Base-by-base conservation (phyloP, 2,329 filamentous ascomycete species). In the Ceratocystis destructans region DNA sequence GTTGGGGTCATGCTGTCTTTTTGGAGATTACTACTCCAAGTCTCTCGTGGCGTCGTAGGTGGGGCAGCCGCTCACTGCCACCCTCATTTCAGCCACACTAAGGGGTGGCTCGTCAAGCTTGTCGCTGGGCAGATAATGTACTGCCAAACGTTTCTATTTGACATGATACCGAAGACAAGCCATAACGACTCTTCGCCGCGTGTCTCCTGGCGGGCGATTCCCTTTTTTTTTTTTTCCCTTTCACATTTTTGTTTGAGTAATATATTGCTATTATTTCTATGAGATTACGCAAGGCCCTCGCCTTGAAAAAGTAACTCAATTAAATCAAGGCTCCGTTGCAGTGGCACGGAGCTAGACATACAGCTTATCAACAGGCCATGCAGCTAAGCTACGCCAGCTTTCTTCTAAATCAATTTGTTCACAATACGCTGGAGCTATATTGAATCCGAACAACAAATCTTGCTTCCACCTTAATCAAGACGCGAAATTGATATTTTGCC, bases 1-100 rank as follows among this genome's bases (percentile, higher is more conserved):
- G 62, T 64, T 67, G 62, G 62, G 66, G 66, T 67, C 28, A 61
- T n/a, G 0, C 5, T 41, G 0, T 41, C 10, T 61, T 33, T 33
- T 31, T n/a, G n/a, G 8, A 1, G 10, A 7, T 44, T 10, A 10
- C 3, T 12, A 12, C 8, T 1, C 1, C 8, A 10, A 1, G 0
- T 12, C 1, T 37, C 3, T 37, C 10, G 12, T 41, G 37, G 37
- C 37, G 37, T 41, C 8, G 10, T 41, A 41, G 33, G 33, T 37
- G 33, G 33, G 33, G 33, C 33, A 10, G 37, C 3, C 4, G 10
- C 37, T 41, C 37, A 41, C 37, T 28, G 55, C 55, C 55, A 59
- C 55, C 17, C 55, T 17, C 25, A 15, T 31, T 28, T 17, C 4
- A 31, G 28, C 55, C 55, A 59, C 55, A 59, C 55, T 59, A 59